A percentile compares a stretch with the other conserved stretches of the same genome.
phyloP scores from a whole-genome alignment of 805 yeast species.

The Wickerhamomyces ciferrii region DNA sequence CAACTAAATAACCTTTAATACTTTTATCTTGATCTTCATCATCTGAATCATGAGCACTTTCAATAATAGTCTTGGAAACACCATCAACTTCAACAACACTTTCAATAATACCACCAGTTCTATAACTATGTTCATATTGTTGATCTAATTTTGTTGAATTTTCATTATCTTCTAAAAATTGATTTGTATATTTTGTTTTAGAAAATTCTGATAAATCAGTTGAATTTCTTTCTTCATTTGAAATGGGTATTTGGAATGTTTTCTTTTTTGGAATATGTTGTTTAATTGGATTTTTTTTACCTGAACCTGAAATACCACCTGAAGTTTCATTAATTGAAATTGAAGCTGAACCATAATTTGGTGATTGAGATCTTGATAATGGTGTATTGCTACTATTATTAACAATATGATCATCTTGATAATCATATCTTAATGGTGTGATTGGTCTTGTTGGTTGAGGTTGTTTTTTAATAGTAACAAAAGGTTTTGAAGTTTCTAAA shows the following conservation, averaged over 20 bases:
- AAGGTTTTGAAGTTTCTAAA: slow-evolving; percentile 54
- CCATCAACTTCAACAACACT: slow-evolving; percentile 81
- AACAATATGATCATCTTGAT: slow-evolving; percentile 9
- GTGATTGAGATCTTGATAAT: slow-evolving; percentile 13
- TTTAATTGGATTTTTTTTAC: not conserved
- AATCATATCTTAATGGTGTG: slow-evolving; percentile 13
- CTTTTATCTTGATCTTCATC: slow-evolving; percentile 4
- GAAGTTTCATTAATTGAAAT: not conserved
- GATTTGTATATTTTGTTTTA: not conserved
- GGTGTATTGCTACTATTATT: slow-evolving; percentile 6
- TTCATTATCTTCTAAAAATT: not conserved
- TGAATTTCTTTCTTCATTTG: slow-evolving; percentile 6
- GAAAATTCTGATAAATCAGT: slow-evolving; percentile 14
- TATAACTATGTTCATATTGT: slow-evolving; percentile 8
- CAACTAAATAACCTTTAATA: slow-evolving; percentile 4
- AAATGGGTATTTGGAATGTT: slow-evolving; percentile 10
- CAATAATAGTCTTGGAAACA: slow-evolving; percentile 80
- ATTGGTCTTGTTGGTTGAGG: slow-evolving; percentile 23
- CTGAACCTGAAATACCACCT: not conserved
- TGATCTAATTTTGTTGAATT: not conserved
- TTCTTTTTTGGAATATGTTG: slow-evolving; percentile 1
- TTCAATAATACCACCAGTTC: slow-evolving; percentile 56
- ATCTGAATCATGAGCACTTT: slow-evolving; percentile 42
- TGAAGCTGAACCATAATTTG: slow-evolving; percentile 16
- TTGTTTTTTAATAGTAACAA: slow-evolving; percentile 64